Evolutionary conservation across 73 alveolate genomes (phyloP), one percentile per base, ranked within the genome.

Genomic region (Paramecium primaurelia): DNA sequence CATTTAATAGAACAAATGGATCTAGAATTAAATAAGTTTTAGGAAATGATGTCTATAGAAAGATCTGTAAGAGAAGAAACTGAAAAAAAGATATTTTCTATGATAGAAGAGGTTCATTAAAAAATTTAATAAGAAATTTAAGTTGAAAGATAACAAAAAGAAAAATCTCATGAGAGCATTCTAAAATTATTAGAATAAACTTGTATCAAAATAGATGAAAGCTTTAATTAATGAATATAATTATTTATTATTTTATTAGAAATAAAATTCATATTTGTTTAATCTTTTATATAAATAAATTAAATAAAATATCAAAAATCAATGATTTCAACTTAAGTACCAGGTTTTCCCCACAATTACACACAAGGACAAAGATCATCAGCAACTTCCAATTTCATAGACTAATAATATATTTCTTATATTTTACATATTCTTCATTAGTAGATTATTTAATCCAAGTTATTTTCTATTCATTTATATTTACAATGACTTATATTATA

Each of bases 101-200:
- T 93, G 95, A 75, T 95, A 1, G 97, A 95, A 86, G 96, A 95
- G 8, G 90, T 93, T 30, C 95, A 93, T 58, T 20, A 84, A n/a
- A 89, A 84, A 75, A 92, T 95, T 8, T 36, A 80, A 83, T 30
- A 45, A 20, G 98, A 95, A 38, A 40, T 95, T 49, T 11, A 44
- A 38, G 90, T 84, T 36, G 96, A 95, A 54, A 92, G 84, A 25
- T 51, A 75, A 49, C 95, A 90, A 38, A 89, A 96, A 69, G 90
- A 92, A 73, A 92, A 75, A 25, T 88, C 96, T 12, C 95, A 93
- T 69, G 98, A 93, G 30, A 93, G 88, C 36, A 87, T 95, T 22
- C 77, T 95, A 26, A 90, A 51, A 59, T 54, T 95, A 22, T 90
- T 95, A n/a, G 98, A 95, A 45, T 95, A 93, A 77, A 95, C 98